Evolutionary conservation across 176 grass and related monocot genomes (phyloP).

Genomic region (Eremochloa ophiuroides): DNA sequence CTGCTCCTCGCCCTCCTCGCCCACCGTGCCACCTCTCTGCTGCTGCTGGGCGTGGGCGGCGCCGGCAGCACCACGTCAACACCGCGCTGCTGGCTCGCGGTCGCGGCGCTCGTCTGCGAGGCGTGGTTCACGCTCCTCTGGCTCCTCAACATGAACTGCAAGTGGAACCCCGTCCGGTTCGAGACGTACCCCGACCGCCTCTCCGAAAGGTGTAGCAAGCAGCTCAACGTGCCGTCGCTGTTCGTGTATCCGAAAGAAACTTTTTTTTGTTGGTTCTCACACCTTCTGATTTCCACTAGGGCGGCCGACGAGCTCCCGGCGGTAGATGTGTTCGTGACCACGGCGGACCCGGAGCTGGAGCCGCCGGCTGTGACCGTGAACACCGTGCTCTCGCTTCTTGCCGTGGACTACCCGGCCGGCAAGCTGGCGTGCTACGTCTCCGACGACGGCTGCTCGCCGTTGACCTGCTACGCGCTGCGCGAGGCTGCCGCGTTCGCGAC

Average conservation of each 20-base stretch:
- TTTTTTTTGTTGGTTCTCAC: neutral
- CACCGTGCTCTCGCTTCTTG: slow-evolving; percentile 57
- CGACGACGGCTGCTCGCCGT: slow-evolving; percentile 41
- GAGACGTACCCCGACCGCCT: slow-evolving; percentile 6
- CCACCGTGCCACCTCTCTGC: neutral
- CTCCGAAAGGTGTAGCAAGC: neutral
- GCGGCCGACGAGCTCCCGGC: slow-evolving; percentile 25
- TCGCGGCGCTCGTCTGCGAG: slow-evolving; percentile 39
- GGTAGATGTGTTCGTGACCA: slow-evolving; percentile 59
- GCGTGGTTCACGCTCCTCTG: slow-evolving; percentile 39
- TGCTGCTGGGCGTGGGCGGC: too few relatives aligned
- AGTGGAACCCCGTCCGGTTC: slow-evolving; percentile 36
- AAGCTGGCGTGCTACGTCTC: slow-evolving; percentile 59
- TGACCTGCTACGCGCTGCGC: slow-evolving; percentile 36
- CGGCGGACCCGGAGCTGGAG: slow-evolving; percentile 44
- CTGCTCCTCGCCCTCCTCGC: slow-evolving; percentile 20
- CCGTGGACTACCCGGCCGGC: slow-evolving; percentile 41
- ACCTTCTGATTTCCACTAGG: neutral
- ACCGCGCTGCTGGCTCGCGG: neutral
- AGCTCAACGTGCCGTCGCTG: neutral
- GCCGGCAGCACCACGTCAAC: too few relatives aligned
- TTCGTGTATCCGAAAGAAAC: neutral
- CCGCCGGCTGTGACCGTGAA: slow-evolving; percentile 44
- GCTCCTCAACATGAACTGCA: slow-evolving; percentile 37
- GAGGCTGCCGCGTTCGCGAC: slow-evolving; percentile 32